Base-by-base conservation (phyloP, 805 yeast species). In the Schizosaccharomyces lindneri region DNA sequence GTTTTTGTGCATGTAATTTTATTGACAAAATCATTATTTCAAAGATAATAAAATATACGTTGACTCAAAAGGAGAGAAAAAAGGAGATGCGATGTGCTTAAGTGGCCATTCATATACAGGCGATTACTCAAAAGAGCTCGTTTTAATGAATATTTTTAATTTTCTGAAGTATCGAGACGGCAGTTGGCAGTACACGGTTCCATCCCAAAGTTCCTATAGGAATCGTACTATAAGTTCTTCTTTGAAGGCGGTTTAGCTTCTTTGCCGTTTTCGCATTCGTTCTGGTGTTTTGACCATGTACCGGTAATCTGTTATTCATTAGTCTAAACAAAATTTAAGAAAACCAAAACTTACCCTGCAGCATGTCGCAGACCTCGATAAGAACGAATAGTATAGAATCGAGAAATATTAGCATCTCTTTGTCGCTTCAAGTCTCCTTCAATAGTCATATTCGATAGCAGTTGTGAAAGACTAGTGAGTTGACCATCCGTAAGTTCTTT, bases 351-450 rank as follows among this genome's bases (percentile, higher is more conserved):
- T 31, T 55, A 66, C 57, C 94, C 90, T 72, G 81, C 75, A 55
- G 88, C 84, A 70, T 93, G 97, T 73, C 97, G 82, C 69, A 83
- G 73, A 74, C 98, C 98, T 62, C 81, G 82, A 70, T 85, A 87
- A 21, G 89, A 81, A 32, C 95, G 95, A 61, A 85, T 89, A 62
- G 77, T 74, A 71, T 84, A 81, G 79, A 87, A 88, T 68, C 84
- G 74, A 48, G 78, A 78, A 66, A 93, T 93, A 70, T 90, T 87
- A 48, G 81, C 82, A 67, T 84, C 79, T 59, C 72, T 69, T 65
- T 72, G 73, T 61, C 70, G 72, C 32, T 87, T 77, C 64, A 84
- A 77, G 55, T 88, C 87, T 60, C 87, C 87, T 69, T 89, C 97
- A 60, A 90, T 84, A 11, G 85, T 80, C 78, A 85, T 77, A 51